A percentile compares a stretch with the other conserved stretches of the same genome.
Evolutionary conservation across 1,139 yeast species (phyloP).

Genomic region (Debaryomyces coudertii): DNA sequence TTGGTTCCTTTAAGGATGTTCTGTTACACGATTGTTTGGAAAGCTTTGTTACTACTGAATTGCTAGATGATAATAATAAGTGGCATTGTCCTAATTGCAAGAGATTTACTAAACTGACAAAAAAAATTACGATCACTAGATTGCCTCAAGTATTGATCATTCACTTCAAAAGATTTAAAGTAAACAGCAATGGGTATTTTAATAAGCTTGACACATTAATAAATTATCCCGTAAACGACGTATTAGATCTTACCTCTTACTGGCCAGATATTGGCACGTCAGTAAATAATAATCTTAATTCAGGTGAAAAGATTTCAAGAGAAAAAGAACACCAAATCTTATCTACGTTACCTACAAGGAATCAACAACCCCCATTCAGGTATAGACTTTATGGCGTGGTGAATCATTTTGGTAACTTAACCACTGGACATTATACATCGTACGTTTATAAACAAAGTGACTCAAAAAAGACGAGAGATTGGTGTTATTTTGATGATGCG

Average conservation of each 20-base stretch:
- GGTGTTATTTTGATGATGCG: slow-evolving; percentile 83
- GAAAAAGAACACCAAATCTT: slow-evolving; percentile 49
- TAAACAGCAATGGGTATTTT: slow-evolving; percentile 45
- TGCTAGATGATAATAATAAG: slow-evolving; percentile 77
- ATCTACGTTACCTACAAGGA: slow-evolving; percentile 63
- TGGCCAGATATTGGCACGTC: slow-evolving; percentile 66
- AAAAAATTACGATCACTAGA: slow-evolving; percentile 68
- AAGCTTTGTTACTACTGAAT: slow-evolving; percentile 68
- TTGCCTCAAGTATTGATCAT: slow-evolving; percentile 73
- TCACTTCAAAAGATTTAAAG: slow-evolving; percentile 78
- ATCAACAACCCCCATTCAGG: slow-evolving; percentile 77
- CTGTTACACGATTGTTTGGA: slow-evolving; percentile 66
- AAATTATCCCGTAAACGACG: slow-evolving; percentile 57
- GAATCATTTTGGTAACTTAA: slow-evolving; percentile 79
- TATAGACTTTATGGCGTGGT: slow-evolving; percentile 84
- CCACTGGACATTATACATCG: slow-evolving; percentile 92
- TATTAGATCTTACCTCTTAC: slow-evolving; percentile 69
- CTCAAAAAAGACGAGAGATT: slow-evolving; percentile 43
- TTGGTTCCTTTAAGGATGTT: slow-evolving; percentile 28
- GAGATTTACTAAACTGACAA: slow-evolving; percentile 64
- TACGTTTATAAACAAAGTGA: slow-evolving; percentile 64
- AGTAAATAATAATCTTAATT: slow-evolving; percentile 21
- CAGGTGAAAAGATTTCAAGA: slow-evolving; percentile 28
- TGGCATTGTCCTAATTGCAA: slow-evolving; percentile 91
- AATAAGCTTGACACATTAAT: slow-evolving; percentile 67